These are phyloP conservation scores for Rhizopogon rudus DNA, from an alignment of 768 basidiomycete genomes.

Conservation along the genomic window DNA sequence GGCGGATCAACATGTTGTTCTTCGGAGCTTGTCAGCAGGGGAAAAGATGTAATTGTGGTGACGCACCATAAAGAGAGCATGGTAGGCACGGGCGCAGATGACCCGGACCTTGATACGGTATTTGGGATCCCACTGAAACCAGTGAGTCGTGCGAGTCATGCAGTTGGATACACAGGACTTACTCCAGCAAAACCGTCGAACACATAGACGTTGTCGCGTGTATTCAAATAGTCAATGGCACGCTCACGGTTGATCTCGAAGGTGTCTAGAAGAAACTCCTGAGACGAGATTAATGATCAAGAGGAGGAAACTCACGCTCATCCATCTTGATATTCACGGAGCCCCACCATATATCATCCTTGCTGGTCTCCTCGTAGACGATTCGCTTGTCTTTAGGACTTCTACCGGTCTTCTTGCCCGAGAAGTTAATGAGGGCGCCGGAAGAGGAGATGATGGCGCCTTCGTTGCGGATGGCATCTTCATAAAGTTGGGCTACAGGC, in stretches of 20 bases:
- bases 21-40: conserved; percentile 24
- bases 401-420: conserved; percentile 98
- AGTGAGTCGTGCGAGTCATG: neutral
- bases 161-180: conserved; percentile 19
- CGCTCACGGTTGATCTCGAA: conserved; percentile 99
- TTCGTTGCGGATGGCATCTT: conserved; percentile 97
- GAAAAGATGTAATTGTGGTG: conserved; percentile 5
- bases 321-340: conserved; percentile 99
- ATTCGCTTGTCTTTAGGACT: conserved; percentile 99
- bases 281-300: neutral
- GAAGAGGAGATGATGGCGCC: conserved; percentile 96
- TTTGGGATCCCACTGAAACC: conserved; percentile 86
- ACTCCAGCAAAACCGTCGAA: conserved; percentile 95
- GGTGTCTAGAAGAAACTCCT: conserved; percentile 55
- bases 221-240: conserved; percentile 98
- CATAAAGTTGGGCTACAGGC: conserved; percentile 85
- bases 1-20: conserved; percentile 99
- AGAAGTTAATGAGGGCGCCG: conserved; percentile 99
- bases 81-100: conserved; percentile 97
- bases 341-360: conserved; percentile 99
- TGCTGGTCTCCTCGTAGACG: conserved; percentile 94
- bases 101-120: conserved; percentile 99
- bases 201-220: conserved; percentile 96
- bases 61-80: conserved; percentile 96
- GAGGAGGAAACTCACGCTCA: conserved; percentile 57